A percentile compares a stretch with the other conserved stretches of the same genome.
phyloP scores from a whole-genome alignment of 306 rosid genomes.

The Cicer bijugum region DNA sequence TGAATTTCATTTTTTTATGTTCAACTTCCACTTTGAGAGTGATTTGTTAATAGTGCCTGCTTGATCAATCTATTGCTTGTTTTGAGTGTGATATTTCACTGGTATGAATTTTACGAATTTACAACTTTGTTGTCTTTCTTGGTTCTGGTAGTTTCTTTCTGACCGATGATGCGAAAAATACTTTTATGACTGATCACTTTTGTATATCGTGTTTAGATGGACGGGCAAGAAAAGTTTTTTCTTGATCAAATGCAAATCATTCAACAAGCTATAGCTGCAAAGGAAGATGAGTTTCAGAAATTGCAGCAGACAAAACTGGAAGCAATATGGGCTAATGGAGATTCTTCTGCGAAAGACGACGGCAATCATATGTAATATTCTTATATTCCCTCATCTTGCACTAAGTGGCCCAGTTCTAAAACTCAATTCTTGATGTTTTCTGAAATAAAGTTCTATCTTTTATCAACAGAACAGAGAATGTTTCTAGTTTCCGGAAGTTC shows the following conservation, averaged over 20 bases:
- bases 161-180: not conserved
- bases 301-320: slow-evolving; percentile 40
- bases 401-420: not conserved
- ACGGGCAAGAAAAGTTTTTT: slow-evolving; percentile 38
- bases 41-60: too few species aligned
- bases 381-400: not conserved
- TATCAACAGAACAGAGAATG: slow-evolving; percentile 40
- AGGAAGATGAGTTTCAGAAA: slow-evolving; percentile 42
- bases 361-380: slow-evolving; percentile 38
- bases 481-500: slow-evolving; percentile 34
- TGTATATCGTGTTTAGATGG: slow-evolving; percentile 47
- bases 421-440: slow-evolving; percentile 30
- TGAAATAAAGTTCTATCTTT: slow-evolving; percentile 17
- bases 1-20: too few species aligned
- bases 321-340: not conserved
- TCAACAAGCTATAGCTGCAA: slow-evolving; percentile 45
- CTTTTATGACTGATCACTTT: slow-evolving; percentile 10
- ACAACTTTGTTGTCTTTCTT: not conserved
- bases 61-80: too few species aligned
- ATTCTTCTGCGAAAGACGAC: slow-evolving; percentile 34
- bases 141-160: slow-evolving; percentile 12
- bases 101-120: slow-evolving; percentile 12
- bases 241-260: slow-evolving; percentile 46
- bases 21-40: too few species aligned
- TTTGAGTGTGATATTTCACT: too few species aligned